Base-by-base conservation (phyloP, 129 eudicot species). In the Calendula officinalis region DNA sequence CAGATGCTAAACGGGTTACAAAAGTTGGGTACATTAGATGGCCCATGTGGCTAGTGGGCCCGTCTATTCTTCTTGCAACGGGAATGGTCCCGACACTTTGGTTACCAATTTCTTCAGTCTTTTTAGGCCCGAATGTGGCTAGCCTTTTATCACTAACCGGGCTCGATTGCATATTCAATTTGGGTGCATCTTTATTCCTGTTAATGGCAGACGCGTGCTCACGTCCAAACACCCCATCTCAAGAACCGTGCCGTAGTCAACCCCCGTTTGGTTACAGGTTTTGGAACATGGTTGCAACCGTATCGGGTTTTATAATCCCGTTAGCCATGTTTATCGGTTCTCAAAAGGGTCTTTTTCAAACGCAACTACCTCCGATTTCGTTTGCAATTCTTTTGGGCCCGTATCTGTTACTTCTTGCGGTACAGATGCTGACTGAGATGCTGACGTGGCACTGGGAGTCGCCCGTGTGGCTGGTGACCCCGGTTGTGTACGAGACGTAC, bases 401-500 rank as follows among this genome's bases (percentile, higher is more conserved):
- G 2, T 92, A 92, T 72, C 88, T 92, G 58, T 77, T 92, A 71
- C 95, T 92, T 27, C 79, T 92, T 17, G 79, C 87, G 3, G 89
- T 92, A 7, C 98, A 92, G 46, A 76, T 85, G 73, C 82, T 92
- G 34, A 92, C 98, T 3, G 98, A 92, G 82, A 73, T 81, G 89
- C 89, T 92, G 60, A 92, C 86, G 6, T 92, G 98, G 98, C 96
- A 88, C 69, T 92, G 98, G 98, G 73, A 79, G 74, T 92, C 98
- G 1, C 96, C 98, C 0, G 95, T 92, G 7, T 92, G 98, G 96
- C 82, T 92, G 8, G 87, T 88, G 75, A 85, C 96, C 1, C 98
- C 98, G 2, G 78, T 92, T 6, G 84, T 92, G 5, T 92, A 92
- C 14, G 96, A 92, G 78, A 55, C 82, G n/a, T 92, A 92, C 46